phyloP scores from a whole-genome alignment of 1,284 basidiomycete genomes.

The Dichomitus squalens region DNA sequence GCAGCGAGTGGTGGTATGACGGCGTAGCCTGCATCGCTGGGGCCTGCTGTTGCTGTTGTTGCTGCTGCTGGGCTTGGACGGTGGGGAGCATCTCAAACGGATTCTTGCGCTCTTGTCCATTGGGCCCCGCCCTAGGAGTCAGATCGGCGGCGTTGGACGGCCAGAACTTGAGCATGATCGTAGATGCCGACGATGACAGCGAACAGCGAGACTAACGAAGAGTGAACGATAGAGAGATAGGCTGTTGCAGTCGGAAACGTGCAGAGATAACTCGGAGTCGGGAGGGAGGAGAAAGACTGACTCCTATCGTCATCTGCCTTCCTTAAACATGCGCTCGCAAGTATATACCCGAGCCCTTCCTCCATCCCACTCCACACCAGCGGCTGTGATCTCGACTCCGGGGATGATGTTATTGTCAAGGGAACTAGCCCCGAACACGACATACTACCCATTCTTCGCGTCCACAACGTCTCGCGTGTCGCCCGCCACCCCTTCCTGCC shows the following conservation, averaged over 20 bases:
- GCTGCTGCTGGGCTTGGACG: slow-evolving; percentile 25
- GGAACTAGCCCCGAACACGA: neutral
- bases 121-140: slow-evolving; percentile 64
- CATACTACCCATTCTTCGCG: slow-evolving; percentile 1
- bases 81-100: slow-evolving; percentile 62
- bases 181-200: slow-evolving; percentile 5
- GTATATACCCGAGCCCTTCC: slow-evolving; percentile 6
- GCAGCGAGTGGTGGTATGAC: slow-evolving; percentile 43
- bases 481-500: slow-evolving; percentile 20
- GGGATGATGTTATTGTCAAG: slow-evolving; percentile 8
- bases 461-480: slow-evolving; percentile 13
- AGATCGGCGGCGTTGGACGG: slow-evolving; percentile 67
- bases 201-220: slow-evolving; percentile 12
- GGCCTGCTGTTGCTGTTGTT: slow-evolving; percentile 4
- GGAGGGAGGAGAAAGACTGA: slow-evolving; percentile 5
- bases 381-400: neutral
- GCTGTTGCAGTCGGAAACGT: too few relatives aligned
- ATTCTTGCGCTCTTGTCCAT: slow-evolving; percentile 59
- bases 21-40: slow-evolving; percentile 26
- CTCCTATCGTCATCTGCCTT: slow-evolving; percentile 12
- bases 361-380: slow-evolving; percentile 13
- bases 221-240: slow-evolving; percentile 10
- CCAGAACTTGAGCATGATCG: slow-evolving; percentile 70
- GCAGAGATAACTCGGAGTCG: neutral
- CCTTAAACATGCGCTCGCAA: slow-evolving; percentile 2